Evolutionary conservation across 768 basidiomycete genomes (phyloP).

Genomic region (Hortiboletus campestris): DNA sequence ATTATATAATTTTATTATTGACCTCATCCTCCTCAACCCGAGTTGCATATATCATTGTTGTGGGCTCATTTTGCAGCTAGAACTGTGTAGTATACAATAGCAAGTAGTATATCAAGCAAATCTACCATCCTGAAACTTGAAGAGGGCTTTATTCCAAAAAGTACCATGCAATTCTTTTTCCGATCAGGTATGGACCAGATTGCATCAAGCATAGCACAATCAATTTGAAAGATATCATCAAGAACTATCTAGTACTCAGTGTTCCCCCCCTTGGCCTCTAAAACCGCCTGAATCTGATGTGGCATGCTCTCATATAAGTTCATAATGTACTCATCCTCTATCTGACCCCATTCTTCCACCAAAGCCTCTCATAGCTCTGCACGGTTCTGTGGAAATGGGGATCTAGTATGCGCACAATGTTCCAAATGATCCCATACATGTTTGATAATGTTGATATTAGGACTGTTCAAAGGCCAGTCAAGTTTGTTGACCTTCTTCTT

Average conservation of each 20-base stretch:
- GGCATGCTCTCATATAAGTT: neutral
- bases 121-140: no score
- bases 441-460: slow-evolving; percentile 32
- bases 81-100: no score
- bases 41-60: neutral
- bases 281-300: slow-evolving; percentile 15
- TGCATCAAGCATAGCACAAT: neutral
- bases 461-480: slow-evolving; percentile 32
- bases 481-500: no score
- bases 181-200: neutral
- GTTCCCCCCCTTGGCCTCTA: slow-evolving; percentile 18
- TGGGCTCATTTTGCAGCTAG: neutral
- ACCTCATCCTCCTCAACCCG: neutral
- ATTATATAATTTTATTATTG: neutral
- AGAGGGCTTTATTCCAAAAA: neutral
- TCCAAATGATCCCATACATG: slow-evolving; percentile 24
- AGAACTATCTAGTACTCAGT: slow-evolving; percentile 26
- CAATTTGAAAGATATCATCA: neutral
- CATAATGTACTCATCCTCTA: neutral
- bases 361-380: slow-evolving; percentile 17
- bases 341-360: slow-evolving; percentile 5
- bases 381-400: slow-evolving; percentile 8
- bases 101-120: no score
- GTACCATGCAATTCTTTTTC: neutral
- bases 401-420: neutral